Base-by-base conservation (phyloP, 192 early-diverging fungal genomes). In the Hyaloraphidium curvatum region DNA sequence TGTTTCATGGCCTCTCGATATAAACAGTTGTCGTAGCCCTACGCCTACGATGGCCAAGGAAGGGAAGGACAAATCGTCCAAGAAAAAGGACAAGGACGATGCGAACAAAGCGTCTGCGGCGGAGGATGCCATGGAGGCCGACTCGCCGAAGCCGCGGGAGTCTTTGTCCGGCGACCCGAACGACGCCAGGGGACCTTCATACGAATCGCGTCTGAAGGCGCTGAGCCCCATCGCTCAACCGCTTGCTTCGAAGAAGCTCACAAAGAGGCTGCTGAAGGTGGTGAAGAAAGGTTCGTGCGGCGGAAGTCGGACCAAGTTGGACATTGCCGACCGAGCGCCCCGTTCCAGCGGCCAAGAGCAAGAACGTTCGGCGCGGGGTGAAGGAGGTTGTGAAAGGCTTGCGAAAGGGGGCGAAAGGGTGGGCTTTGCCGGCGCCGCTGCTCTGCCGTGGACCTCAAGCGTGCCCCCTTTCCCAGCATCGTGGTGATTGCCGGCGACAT, bases 321-420 rank as follows among this genome's bases (percentile, higher is more conserved):
- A 31, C 28, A 39, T 28, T 43, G n/a, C 25, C 54, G 2, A 14
- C 54, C 22, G 56, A 22, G 7, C 23, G 82, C 33, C 76, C 91
- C 33, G 83, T 82, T 66, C 28, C 51, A 29, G 57, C 54, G 14
- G 23, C 55, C 27, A 58, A 58, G 31, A 53, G 26, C 30, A 58
- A 55, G 51, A 25, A 39, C 19, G 35, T 55, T 14, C 28, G 35
- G 5, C 82, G 95, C 55, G 95, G 95, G 50, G 88, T 96, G 19
- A 96, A 96, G 76, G 95, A 98, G 68, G 89, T 96, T 27, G 85
- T 88, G 37, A 96, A 96, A 75, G 87, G 80, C 56, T 73, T 98
- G 62, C 77, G 89, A 41, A 98, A 98, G 76, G 87, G 88, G 51
- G 72, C 80, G 52, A 92, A 94, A 75, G 94, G 84, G 67, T 67